Conservation (phyloP, 805 yeast species). For the Helenozyma baotianmanensis region DNA sequence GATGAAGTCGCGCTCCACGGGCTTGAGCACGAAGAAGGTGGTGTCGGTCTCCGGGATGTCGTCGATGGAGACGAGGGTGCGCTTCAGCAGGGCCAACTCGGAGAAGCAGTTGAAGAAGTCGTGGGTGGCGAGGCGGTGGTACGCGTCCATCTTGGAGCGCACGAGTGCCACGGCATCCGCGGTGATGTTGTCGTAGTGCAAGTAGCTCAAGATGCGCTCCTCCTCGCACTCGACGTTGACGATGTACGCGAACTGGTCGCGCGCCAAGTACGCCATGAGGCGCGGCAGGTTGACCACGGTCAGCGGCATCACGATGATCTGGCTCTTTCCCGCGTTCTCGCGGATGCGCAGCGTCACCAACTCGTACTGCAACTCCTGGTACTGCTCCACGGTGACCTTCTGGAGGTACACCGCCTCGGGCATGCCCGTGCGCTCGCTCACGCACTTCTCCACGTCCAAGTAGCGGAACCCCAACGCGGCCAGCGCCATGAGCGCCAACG, state of each 20-base stretch:
- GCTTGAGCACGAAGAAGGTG: conserved; percentile 6
- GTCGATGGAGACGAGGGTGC: background rate
- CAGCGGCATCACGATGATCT: conserved; percentile 11
- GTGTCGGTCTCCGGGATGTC: background rate
- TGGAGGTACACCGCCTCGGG: conserved; percentile 9
- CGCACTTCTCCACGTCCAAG: conserved; percentile 14
- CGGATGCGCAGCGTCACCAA: conserved; percentile 1
- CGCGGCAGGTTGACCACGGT: conserved; percentile 7
- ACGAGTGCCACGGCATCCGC: conserved; percentile 8
- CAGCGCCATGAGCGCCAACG: conserved; percentile 16
- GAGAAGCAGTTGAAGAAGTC: conserved; percentile 13
- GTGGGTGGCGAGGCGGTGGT: conserved; percentile 7
- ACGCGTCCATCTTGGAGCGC: conserved; percentile 4
- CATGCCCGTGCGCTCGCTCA: conserved; percentile 9
- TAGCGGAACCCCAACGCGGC: conserved; percentile 12
- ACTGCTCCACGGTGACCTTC: conserved; percentile 8
- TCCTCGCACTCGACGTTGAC: conserved; percentile 16
- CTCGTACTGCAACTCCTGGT: conserved; percentile 6
- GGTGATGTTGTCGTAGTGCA: conserved; percentile 6
- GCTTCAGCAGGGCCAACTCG: background rate
- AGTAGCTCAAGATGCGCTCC: conserved; percentile 9
- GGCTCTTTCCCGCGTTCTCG: background rate
- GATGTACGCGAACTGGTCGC: conserved; percentile 5
- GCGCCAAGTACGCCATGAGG: conserved; percentile 5
- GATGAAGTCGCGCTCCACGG: conserved; percentile 8